These are phyloP conservation scores for Kuraishia floccosa DNA, from an alignment of 805 yeast species.

Conservation along the genomic window DNA sequence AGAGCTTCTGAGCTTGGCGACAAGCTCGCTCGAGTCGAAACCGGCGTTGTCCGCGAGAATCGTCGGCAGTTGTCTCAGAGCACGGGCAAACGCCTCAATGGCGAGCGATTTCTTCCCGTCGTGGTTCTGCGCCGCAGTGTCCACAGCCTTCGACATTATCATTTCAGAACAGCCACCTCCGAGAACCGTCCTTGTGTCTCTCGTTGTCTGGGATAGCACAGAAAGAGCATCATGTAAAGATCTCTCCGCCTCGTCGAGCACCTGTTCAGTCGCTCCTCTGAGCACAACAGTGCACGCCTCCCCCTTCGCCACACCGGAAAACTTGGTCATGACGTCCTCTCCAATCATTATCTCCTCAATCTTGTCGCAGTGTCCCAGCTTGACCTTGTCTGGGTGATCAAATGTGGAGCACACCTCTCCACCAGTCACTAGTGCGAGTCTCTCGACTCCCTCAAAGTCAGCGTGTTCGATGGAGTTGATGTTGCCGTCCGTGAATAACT, in stretches of 20 bases:
- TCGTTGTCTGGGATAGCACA: constrained; percentile 89
- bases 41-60: constrained; percentile 97
- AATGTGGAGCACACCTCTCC: constrained; percentile 97
- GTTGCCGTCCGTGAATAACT: constrained; percentile 75
- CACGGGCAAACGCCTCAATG: constrained; percentile 87
- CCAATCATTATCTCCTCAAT: constrained; percentile 93
- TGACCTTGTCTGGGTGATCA: constrained; percentile 81
- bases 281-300: constrained; percentile 93
- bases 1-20: constrained; percentile 80
- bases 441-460: constrained; percentile 95
- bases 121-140: constrained; percentile 81
- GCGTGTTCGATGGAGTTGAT: constrained; percentile 96
- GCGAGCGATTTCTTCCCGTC: constrained; percentile 92
- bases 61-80: constrained; percentile 89
- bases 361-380: constrained; percentile 76
- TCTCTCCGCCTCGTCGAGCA: constrained; percentile 95
- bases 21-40: constrained; percentile 84
- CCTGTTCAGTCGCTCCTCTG: constrained; percentile 98
- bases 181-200: constrained; percentile 80
- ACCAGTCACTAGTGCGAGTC: constrained; percentile 92
- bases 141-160: constrained; percentile 97
- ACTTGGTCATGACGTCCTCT: constrained; percentile 81
- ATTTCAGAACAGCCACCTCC: constrained; percentile 90
- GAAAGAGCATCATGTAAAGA: constrained; percentile 95
- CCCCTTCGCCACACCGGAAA: constrained; percentile 92